Evolutionary conservation across 805 yeast species (phyloP).

Genomic region (Yamadazyma sp.): DNA sequence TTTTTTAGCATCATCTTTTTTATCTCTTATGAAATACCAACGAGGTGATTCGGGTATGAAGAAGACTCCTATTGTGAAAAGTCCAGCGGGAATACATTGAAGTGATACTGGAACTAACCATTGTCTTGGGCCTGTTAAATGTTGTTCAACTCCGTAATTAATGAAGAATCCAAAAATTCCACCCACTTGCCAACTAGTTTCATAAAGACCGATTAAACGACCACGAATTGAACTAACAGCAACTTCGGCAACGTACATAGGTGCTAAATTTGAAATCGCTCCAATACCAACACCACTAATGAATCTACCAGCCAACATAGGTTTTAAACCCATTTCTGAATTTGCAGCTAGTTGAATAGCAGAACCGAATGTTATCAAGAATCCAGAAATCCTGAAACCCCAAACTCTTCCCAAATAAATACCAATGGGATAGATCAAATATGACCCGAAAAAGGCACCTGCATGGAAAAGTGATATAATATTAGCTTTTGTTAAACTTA

Average conservation of each 20-base stretch:
- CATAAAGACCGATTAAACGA: conserved; percentile 43
- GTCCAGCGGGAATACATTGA: conserved; percentile 42
- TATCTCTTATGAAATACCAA: conserved; percentile 36
- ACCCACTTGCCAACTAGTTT: conserved; percentile 48
- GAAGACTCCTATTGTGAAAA: conserved; percentile 37
- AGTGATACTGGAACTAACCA: conserved; percentile 49
- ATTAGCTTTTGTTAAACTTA: conserved; percentile 30
- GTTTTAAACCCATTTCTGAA: conserved; percentile 28
- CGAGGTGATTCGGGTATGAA: conserved; percentile 46
- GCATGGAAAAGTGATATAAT: conserved; percentile 50
- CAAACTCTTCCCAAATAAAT: conserved; percentile 37
- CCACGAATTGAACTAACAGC: conserved; percentile 46
- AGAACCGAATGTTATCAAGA: conserved; percentile 40
- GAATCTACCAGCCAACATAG: conserved; percentile 41
- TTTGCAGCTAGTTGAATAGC: conserved; percentile 37
- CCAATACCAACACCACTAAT: conserved; percentile 55
- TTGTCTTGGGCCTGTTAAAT: conserved; percentile 32
- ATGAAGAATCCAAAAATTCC: conserved; percentile 48
- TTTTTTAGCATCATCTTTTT: conserved; percentile 28
- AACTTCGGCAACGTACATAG: conserved; percentile 45
- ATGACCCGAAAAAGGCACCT: conserved; percentile 48
- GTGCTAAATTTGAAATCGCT: conserved; percentile 46
- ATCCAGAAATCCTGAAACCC: conserved; percentile 37
- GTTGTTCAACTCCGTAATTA: conserved; percentile 41
- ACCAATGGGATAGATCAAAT: conserved; percentile 41